Base-by-base conservation (phyloP, 2,329 filamentous ascomycete species). In the Xylaria sp. region DNA sequence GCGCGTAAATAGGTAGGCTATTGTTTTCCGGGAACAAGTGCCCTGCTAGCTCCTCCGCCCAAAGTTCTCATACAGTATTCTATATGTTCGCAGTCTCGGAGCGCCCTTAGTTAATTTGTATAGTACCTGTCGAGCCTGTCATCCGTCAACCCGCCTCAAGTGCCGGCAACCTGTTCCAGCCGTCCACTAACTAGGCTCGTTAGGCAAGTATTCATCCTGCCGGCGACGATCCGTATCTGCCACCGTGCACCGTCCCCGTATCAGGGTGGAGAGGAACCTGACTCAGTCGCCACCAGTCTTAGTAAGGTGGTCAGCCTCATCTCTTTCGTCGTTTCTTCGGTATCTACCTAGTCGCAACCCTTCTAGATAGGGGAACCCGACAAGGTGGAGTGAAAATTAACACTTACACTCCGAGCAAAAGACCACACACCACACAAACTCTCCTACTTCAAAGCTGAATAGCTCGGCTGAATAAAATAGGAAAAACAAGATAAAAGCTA, bases 31-130 rank as follows among this genome's bases (percentile, higher is more conserved):
- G 30, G 50, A 55, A 36, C 8, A n/a, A 12, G 39, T 3, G 9
- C 50, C 53, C 15, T 41, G n/a, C 23, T 46, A 15, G 36, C 7
- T 25, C 15, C 28, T 39, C 20, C 3, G 6, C 46, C 12, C 9
- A n/a, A 9, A 45, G 20, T 45, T 30, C 2, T 30, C 36, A 23
- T 18, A 15, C 23, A 28, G 23, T 25, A 36, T 32, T 41, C 18
- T 55, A 32, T n/a, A n/a, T n/a, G n/a, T n/a, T n/a, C 55, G 41
- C 50, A 20, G 52, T 50, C 28, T 61, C 43, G 41, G 57, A 41
- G 18, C 23, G 46, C 45, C 46, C 20, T 13, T 41, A 36, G 28
- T 23, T 48, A 13, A n/a, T 10, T 23, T n/a, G 6, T 9, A 18
- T 45, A 45, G 39, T 4, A 43, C 52, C 36, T 34, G 28, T 32